Percentiles rank a stretch among this genome's conserved stretches.
Evolutionary conservation across 2,329 filamentous ascomycete species (phyloP).

Genomic region (Colletotrichum trifolii): DNA sequence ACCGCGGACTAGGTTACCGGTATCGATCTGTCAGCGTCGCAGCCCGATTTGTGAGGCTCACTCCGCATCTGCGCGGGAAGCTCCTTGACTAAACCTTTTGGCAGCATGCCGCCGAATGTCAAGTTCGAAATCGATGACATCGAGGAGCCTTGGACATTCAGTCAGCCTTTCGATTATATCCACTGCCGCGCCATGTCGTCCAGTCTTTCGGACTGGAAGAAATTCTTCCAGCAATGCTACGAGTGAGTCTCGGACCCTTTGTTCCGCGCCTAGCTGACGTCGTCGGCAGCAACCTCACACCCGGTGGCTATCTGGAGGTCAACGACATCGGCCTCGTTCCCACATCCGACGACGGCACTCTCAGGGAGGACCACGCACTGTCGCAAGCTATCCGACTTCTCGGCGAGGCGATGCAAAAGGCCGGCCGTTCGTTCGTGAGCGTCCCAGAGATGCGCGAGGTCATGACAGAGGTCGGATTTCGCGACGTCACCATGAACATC

Average conservation of each 20-base stretch:
- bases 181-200: conserved; percentile 39
- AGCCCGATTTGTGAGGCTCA: conserved; percentile 49
- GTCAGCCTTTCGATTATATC: conserved; percentile 43
- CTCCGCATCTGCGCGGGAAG: too few species aligned
- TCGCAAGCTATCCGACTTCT: background rate
- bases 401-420: background rate
- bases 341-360: conserved; percentile 54
- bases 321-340: conserved; percentile 52
- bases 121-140: conserved; percentile 56
- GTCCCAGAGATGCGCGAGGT: conserved; percentile 46
- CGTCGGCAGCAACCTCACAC: conserved; percentile 48
- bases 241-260: too few species aligned
- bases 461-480: conserved; percentile 60
- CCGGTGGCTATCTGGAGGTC: conserved; percentile 56
- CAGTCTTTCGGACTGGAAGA: conserved; percentile 35
- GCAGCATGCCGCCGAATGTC: conserved; percentile 57
- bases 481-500: conserved; percentile 48
- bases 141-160: conserved; percentile 52
- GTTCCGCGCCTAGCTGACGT: too few species aligned
- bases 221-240: conserved; percentile 36
- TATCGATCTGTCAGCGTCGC: conserved; percentile 68
- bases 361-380: conserved; percentile 35
- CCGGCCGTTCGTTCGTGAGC: conserved; percentile 38
- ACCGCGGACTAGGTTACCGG: too few species aligned
- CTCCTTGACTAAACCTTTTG: too few species aligned